A percentile compares a stretch with the other conserved stretches of the same genome.
Conservation (phyloP, 2,329 filamentous ascomycete genomes). For the Chaetomium sp. region DNA sequence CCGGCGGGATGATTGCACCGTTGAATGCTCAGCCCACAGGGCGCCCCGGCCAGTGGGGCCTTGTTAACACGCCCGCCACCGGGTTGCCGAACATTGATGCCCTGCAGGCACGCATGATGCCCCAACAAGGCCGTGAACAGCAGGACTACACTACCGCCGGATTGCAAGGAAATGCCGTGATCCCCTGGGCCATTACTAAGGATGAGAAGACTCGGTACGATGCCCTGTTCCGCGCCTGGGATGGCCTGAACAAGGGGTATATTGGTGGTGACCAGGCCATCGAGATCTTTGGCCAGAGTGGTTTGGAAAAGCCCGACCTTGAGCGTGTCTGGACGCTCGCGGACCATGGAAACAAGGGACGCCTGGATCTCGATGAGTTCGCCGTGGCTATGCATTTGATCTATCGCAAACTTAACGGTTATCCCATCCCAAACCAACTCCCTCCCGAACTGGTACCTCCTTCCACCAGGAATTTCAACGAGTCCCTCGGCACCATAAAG, state of each 20-base stretch:
- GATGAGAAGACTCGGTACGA: constrained; percentile 98
- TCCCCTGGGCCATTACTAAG: constrained; percentile 98
- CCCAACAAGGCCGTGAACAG: constrained; percentile 85
- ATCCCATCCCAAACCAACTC: constrained; percentile 82
- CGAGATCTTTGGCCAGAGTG: constrained; percentile 96
- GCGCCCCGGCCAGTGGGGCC: constrained; percentile 92
- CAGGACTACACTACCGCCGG: constrained; percentile 82
- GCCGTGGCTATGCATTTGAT: constrained; percentile 99
- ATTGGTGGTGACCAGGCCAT: constrained; percentile 92
- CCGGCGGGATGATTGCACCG: constrained; percentile 67
- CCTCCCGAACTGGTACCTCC: constrained; percentile 92
- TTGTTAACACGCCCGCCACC: constrained; percentile 88
- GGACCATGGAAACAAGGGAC: constrained; percentile 90
- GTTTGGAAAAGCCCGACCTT: constrained; percentile 84
- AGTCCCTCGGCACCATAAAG: constrained; percentile 92
- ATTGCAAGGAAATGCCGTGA: constrained; percentile 88
- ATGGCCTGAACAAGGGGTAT: constrained; percentile 88
- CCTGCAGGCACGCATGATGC: constrained; percentile 94
- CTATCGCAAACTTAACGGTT: constrained; percentile 94
- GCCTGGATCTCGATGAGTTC: constrained; percentile 94
- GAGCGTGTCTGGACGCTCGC: constrained; percentile 94
- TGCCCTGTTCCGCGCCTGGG: constrained; percentile 92
- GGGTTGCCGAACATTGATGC: constrained; percentile 94
- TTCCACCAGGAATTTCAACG: constrained; percentile 88
- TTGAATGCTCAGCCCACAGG: constrained; percentile 95